phyloP scores from a whole-genome alignment of 202 grass and related monocot species.

The Brachypodium distachyon region DNA sequence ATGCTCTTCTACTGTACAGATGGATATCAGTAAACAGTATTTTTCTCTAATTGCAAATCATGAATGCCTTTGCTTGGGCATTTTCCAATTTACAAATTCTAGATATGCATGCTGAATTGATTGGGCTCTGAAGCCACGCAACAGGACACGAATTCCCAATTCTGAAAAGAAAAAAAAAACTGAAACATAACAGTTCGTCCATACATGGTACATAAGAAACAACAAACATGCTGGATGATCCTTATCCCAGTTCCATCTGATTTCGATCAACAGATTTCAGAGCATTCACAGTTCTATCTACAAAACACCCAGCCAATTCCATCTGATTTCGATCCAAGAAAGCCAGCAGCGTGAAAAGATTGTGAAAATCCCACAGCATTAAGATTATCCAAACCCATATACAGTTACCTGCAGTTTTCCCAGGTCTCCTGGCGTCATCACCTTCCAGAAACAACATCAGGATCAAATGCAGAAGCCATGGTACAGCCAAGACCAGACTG shows the following conservation, averaged over 20 bases:
- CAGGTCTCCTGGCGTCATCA: conserved; percentile 7
- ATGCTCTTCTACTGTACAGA: not conserved
- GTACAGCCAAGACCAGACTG: not conserved
- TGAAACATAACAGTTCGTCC: not conserved
- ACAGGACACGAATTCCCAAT: not conserved
- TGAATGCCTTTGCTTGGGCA: not conserved
- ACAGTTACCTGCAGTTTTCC: conserved; percentile 25
- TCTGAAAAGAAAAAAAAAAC: not conserved
- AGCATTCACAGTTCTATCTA: not conserved
- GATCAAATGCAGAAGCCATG: conserved; percentile 33
- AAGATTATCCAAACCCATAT: not conserved
- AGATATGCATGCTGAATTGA: not conserved
- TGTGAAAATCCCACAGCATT: not conserved
- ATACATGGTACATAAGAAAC: not conserved
- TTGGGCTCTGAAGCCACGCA: not conserved
- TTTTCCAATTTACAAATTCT: not conserved
- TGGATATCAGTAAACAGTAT: not conserved
- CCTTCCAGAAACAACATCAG: not conserved
- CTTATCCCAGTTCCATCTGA: too few relatives aligned
- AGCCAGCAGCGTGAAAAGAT: not conserved
- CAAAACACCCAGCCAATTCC: not conserved
- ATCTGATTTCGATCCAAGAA: not conserved
- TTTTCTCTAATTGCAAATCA: not conserved
- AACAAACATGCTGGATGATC: not conserved
- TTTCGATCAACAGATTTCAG: not conserved